A percentile compares a stretch with the other conserved stretches of the same genome.
Conservation (phyloP, 2,329 filamentous ascomycete genomes). For the Stachybotrys elegans region DNA sequence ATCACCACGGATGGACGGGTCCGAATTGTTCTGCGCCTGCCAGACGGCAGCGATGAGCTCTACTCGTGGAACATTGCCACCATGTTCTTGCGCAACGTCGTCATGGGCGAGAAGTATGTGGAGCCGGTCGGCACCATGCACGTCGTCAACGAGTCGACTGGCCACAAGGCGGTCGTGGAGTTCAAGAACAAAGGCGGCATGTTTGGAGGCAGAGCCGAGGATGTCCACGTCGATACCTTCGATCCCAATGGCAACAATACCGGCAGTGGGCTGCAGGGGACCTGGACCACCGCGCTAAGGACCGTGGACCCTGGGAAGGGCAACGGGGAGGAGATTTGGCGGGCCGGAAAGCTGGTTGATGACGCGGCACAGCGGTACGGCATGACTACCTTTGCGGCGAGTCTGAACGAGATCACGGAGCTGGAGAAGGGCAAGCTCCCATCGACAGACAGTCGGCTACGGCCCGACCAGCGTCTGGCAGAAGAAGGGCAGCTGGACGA, state of each 20-base stretch:
- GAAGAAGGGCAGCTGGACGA: constrained; percentile 78
- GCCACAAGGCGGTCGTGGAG: constrained; percentile 77
- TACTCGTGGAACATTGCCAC: constrained; percentile 89
- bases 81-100: constrained; percentile 89
- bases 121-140: constrained; percentile 91
- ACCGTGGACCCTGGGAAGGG: constrained; percentile 58
- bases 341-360: constrained; percentile 69
- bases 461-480: constrained; percentile 81
- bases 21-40: constrained; percentile 63
- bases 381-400: constrained; percentile 78
- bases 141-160: constrained; percentile 76
- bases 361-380: constrained; percentile 79
- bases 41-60: constrained; percentile 66
- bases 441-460: constrained; percentile 74
- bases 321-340: constrained; percentile 70
- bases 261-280: constrained; percentile 67
- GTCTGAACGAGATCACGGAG: constrained; percentile 80
- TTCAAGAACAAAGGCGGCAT: constrained; percentile 95
- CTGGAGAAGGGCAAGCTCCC: constrained; percentile 73
- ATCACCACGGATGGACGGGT: constrained; percentile 88
- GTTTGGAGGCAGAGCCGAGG: constrained; percentile 92
- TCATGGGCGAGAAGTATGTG: constrained; percentile 96
- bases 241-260: constrained; percentile 61
- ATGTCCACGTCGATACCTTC: constrained; percentile 73
- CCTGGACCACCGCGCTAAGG: constrained; percentile 74